A percentile compares a stretch with the other conserved stretches of the same genome.
phyloP scores from a whole-genome alignment of 163 green algal genomes.

The Scenedesmus sp. region DNA sequence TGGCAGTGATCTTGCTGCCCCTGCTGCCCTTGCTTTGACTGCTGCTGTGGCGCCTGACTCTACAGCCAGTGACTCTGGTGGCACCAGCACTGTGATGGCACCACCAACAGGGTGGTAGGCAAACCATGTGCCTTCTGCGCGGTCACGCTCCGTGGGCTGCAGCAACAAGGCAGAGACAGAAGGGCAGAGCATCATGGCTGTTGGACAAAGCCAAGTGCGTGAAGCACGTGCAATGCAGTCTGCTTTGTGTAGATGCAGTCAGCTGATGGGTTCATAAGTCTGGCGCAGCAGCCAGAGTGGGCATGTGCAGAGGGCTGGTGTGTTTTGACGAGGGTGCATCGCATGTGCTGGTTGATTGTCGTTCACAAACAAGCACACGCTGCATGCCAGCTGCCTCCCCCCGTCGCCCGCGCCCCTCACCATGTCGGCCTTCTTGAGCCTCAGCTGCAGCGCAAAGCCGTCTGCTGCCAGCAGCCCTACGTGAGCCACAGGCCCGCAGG shows the following conservation, averaged over 20 bases:
- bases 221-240: background rate
- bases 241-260: too few species aligned
- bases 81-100: conserved; percentile 70
- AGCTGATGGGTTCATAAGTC: too few species aligned
- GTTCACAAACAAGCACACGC: too few species aligned
- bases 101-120: conserved; percentile 78
- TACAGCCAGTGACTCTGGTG: background rate
- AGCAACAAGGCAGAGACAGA: background rate
- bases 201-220: background rate
- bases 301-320: too few species aligned
- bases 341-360: too few species aligned
- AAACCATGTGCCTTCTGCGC: conserved; percentile 73
- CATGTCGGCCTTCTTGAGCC: conserved; percentile 67
- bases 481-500: conserved; percentile 84
- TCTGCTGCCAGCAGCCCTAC: conserved; percentile 85
- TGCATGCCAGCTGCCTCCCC: background rate
- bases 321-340: too few species aligned
- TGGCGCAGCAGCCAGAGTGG: too few species aligned
- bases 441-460: conserved; percentile 80
- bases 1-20: background rate
- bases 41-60: background rate
- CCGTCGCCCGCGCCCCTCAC: background rate
- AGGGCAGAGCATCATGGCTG: background rate
- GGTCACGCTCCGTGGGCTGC: conserved; percentile 73
- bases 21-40: background rate